Conservation (phyloP, 805 yeast genomes). For the Novakomyces olei region DNA sequence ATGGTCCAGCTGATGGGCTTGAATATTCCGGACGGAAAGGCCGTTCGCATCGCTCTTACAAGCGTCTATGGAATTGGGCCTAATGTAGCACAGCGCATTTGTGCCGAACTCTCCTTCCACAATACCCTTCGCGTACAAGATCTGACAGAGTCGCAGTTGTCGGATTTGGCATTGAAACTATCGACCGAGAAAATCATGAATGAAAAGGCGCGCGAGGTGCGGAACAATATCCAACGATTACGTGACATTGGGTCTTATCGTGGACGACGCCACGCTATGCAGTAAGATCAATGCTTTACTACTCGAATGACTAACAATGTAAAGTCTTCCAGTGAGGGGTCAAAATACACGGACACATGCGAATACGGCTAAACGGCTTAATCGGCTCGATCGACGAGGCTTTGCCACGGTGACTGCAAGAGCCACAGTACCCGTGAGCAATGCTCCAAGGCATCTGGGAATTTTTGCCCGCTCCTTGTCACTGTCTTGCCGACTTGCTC, state of each 20-base stretch:
- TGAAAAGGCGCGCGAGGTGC: constrained; percentile 33
- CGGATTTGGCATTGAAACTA: constrained; percentile 71
- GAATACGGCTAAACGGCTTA: constrained; percentile 67
- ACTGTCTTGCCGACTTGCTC: too few species aligned
- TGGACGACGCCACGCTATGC: constrained; percentile 76
- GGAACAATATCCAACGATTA: constrained; percentile 59
- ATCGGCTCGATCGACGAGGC: constrained; percentile 30
- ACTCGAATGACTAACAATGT: not conserved
- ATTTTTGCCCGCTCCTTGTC: too few species aligned
- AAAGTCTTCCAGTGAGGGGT: constrained; percentile 44
- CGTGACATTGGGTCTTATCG: constrained; percentile 62
- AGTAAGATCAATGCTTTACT: constrained; percentile 14
- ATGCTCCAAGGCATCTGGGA: too few species aligned
- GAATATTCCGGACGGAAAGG: not conserved
- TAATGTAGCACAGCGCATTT: constrained; percentile 45
- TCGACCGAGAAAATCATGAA: constrained; percentile 68
- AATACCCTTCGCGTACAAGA: constrained; percentile 92
- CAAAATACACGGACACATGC: constrained; percentile 86
- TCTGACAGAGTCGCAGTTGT: constrained; percentile 63
- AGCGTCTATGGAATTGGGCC: constrained; percentile 76
- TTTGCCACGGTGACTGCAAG: not conserved
- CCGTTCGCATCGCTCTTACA: constrained; percentile 39
- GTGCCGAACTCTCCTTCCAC: constrained; percentile 75
- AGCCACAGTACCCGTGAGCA: too few species aligned
- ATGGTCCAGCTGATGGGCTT: constrained; percentile 6